A percentile compares a stretch with the other conserved stretches of the same genome.
Conservation (phyloP, 257 asterid genomes). For the Ajuga chamaepitys region DNA sequence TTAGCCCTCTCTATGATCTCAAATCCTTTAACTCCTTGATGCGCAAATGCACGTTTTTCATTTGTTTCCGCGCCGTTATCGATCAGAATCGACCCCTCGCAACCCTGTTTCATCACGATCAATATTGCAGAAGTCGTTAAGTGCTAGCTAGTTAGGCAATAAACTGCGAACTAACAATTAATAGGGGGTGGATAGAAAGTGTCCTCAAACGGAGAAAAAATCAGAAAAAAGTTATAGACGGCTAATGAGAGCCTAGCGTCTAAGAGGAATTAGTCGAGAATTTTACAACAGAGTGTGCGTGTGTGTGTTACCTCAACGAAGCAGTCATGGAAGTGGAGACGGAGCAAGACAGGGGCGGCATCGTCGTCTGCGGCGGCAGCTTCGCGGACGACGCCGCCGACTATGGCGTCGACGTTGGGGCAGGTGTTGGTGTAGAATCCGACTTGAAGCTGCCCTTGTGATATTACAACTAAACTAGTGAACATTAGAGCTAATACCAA, state of each 20-base stretch:
- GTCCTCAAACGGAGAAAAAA: no score
- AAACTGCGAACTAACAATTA: no score
- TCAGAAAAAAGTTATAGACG: no score
- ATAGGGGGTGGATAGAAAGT: no score
- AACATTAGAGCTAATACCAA: background rate
- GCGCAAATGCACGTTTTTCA: conserved; percentile 66
- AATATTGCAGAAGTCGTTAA: no score
- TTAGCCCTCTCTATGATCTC: conserved; percentile 68
- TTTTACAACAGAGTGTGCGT: background rate
- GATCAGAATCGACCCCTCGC: conserved; percentile 80
- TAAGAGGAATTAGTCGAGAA: no score
- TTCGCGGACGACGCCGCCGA: conserved; percentile 41
- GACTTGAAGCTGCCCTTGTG: conserved; percentile 41
- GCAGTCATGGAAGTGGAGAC: conserved; percentile 95
- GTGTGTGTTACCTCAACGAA: conserved; percentile 43
- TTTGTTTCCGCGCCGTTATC: conserved; percentile 26
- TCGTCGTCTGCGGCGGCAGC: conserved; percentile 37
- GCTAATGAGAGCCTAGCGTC: no score
- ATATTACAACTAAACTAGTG: conserved; percentile 5
- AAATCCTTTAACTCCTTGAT: conserved; percentile 69
- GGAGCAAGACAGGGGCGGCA: conserved; percentile 44
- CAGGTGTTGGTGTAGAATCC: conserved; percentile 62
- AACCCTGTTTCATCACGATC: conserved; percentile 73
- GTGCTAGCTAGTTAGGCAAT: no score
- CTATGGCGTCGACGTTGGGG: conserved; percentile 66